phyloP scores from a whole-genome alignment of 1,284 basidiomycete species.

The Termitomyces sp. region DNA sequence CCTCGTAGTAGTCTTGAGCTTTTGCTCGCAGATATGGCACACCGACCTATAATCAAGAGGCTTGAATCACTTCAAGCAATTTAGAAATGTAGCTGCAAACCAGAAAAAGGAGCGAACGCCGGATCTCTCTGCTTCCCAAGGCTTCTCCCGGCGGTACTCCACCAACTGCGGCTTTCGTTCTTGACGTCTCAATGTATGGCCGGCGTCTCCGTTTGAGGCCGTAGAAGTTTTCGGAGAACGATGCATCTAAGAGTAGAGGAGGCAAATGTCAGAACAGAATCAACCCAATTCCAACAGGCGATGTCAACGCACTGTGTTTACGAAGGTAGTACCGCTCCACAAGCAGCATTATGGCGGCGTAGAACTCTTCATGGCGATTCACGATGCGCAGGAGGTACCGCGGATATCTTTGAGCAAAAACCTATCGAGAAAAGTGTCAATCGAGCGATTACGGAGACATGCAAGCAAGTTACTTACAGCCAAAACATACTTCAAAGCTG shows the following conservation, averaged over 20 bases:
- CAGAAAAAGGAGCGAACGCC: conserved; percentile 72
- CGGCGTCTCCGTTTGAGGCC: conserved; percentile 76
- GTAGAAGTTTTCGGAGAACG: conserved; percentile 93
- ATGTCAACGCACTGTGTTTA: conserved; percentile 58
- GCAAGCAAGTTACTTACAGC: conserved; percentile 51
- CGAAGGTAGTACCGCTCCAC: conserved; percentile 90
- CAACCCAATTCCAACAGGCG: not conserved
- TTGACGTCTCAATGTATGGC: conserved; percentile 64
- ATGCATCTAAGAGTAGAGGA: conserved; percentile 53
- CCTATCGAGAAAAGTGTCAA: conserved; percentile 39
- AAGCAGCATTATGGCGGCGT: conserved; percentile 81
- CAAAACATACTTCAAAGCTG: conserved; percentile 92
- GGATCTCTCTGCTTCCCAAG: conserved; percentile 57
- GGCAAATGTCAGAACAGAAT: not conserved
- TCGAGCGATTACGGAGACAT: not conserved
- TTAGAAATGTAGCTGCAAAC: conserved; percentile 36
- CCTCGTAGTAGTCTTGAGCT: conserved; percentile 86
- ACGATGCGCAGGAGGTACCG: conserved; percentile 89
- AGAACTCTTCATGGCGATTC: conserved; percentile 96
- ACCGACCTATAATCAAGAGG: conserved; percentile 53
- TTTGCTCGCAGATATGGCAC: conserved; percentile 89
- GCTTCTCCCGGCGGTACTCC: conserved; percentile 60
- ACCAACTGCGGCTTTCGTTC: conserved; percentile 62
- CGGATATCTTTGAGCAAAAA: conserved; percentile 94
- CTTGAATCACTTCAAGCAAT: not conserved